Evolutionary conservation across 2,329 filamentous ascomycete species (phyloP), one percentile per base, ranked within the genome.

Genomic region (Diplodia seriata): DNA sequence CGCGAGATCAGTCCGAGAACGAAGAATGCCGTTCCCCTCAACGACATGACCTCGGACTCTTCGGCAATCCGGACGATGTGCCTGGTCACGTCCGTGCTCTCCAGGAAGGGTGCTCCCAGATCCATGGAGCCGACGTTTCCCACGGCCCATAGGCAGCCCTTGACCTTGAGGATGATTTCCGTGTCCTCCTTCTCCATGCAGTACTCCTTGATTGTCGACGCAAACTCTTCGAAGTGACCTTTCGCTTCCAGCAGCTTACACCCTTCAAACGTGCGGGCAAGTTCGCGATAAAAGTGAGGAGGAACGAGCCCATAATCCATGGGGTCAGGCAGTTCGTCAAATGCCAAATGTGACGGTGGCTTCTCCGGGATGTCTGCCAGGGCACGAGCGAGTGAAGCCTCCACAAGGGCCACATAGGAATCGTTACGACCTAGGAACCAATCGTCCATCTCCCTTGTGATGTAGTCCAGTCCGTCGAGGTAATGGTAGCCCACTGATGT

Each of bases 381-480:
- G 0, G 94, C 91, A 69, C 93, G 90, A 38, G 94, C 93, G 63
- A 99, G 85, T 66, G 94, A 97, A n/a, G 96, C 95, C 79, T 99
- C 95, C 50, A 99, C 94, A 50, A 98, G 87, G 47, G 89, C 87
- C 62, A 99, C 95, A 72, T 99, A 99, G n/a, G 89, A 90, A 77
- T 99, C 94, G 76, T 99, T 99, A 54, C 95, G 89, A 15, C 95
- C 95, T 20, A 99, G 85, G 76, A 98, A 99, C 95, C 95, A 99
- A 80, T 99, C 96, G 73, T 99, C 95, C 95, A 99, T 99, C 78
- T 99, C 96, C 76, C 97, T 95, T 70, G 94, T 97, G 78, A 99
- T 99, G 77, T 99, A 99, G 81, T 99, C 96, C 53, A 99, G 84
- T 0, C 94, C 95, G 76, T 98, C 93, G 6, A 99, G 85, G 78